Conservation (phyloP, 202 grass and related monocot genomes). For the Setaria italica region DNA sequence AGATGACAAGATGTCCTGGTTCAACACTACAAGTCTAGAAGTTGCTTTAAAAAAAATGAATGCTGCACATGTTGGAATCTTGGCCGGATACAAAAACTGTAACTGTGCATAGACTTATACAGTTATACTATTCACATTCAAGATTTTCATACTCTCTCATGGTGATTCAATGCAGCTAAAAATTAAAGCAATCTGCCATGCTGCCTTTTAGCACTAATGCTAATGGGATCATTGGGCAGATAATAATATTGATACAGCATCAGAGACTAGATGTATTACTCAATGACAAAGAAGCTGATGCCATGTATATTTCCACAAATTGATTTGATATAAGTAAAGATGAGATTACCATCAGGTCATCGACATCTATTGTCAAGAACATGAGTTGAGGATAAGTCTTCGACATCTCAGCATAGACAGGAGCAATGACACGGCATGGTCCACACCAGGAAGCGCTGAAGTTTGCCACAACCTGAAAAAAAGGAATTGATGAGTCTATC, state of each 20-base stretch:
- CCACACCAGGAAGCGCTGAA: constrained; percentile 96
- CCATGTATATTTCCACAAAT: not conserved
- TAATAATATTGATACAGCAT: not conserved
- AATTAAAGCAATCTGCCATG: not conserved
- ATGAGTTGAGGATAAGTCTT: constrained; percentile 85
- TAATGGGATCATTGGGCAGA: not conserved
- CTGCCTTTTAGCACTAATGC: not conserved
- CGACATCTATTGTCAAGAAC: constrained; percentile 93
- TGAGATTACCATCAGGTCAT: constrained; percentile 75
- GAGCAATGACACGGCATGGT: constrained; percentile 85
- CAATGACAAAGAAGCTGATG: not conserved
- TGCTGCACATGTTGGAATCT: not conserved
- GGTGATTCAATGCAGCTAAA: not conserved
- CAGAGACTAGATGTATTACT: not conserved
- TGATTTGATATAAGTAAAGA: not conserved
- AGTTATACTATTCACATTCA: not conserved
- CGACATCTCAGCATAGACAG: constrained; percentile 83
- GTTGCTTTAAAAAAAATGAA: not conserved
- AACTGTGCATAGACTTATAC: not conserved
- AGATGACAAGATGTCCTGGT: not conserved
- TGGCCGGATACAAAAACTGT: not conserved
- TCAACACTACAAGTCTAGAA: not conserved
- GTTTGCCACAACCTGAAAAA: constrained; percentile 89
- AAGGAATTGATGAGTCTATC: constrained; percentile 16
- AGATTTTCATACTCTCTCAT: not conserved